Base-by-base conservation (phyloP, 2,329 filamentous ascomycete genomes). In the Diaporthe destruens region DNA sequence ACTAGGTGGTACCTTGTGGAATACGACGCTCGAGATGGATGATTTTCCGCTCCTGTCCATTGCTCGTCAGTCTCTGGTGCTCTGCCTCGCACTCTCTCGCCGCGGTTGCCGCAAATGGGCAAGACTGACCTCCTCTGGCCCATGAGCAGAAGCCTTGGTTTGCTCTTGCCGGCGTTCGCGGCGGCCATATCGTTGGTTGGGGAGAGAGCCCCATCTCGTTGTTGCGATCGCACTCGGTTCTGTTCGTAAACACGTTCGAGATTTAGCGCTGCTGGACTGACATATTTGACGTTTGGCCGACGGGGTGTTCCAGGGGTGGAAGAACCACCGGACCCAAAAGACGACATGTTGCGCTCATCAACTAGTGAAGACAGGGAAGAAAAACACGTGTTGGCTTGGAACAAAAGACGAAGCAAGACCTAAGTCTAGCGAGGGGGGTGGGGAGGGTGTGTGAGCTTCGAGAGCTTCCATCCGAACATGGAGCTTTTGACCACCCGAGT, bases 11-110 rank as follows among this genome's bases (percentile, higher is more conserved):
- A 98, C 91, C 81, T 99, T 99, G 83, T 98, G 95, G 79, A 99
- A 98, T n/a, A 99, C 96, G 61, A 99, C 97, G 79, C 95, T 98
- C 34, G 95, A 96, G 80, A 99, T 98, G 7, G 96, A 99, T 0
- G 96, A 98, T 81, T 99, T 99, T 74, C 96, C 96, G 80, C 95
- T 98, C 85, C 96, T 99, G 76, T 29, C 20, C 6, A 53, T 9
- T 9, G 57, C 42, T 36, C 47, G 57, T 74, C 75, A 78, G 78
- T 74, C 71, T 12, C 16, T 8, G 6, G 2, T 5, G 20, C 18
- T 63, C 9, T 42, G 11, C 34, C 14, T 9, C 14, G 5, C 23
- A 25, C 16, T 34, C 16, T 42, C 23, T 18, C 20, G 16, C 23
- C 39, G 6, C 20, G 25, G 49, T 34, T 8, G 9, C n/a, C 23